Evolutionary conservation across 805 yeast genomes (phyloP).

Genomic region (Priceomyces castillae): DNA sequence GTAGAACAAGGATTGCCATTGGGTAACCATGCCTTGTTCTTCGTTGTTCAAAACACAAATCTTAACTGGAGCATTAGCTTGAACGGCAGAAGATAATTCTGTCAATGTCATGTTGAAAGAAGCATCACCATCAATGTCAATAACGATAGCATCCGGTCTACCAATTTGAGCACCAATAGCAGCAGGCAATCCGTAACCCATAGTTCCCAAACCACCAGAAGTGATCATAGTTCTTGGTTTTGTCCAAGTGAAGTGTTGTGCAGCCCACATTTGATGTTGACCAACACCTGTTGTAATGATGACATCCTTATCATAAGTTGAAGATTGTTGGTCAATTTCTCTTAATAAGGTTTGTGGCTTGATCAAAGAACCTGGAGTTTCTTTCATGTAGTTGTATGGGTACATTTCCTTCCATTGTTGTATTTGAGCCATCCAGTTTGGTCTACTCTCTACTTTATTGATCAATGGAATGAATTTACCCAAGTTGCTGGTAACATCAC

Average conservation of each 20-base stretch:
- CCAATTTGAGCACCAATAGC: slow-evolving; percentile 99
- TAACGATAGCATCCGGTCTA: slow-evolving; percentile 89
- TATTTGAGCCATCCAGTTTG: slow-evolving; percentile 75
- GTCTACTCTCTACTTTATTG: slow-evolving; percentile 60
- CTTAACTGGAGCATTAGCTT: slow-evolving; percentile 89
- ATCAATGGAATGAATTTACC: slow-evolving; percentile 70
- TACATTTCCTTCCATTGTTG: slow-evolving; percentile 80
- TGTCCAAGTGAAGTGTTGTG: slow-evolving; percentile 94
- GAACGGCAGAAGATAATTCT: slow-evolving; percentile 92
- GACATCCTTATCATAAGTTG: slow-evolving; percentile 64
- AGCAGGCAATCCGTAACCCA: slow-evolving; percentile 97
- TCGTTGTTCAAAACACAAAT: slow-evolving; percentile 88
- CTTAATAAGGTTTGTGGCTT: slow-evolving; percentile 91
- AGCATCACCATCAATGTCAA: slow-evolving; percentile 98
- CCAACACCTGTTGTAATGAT: slow-evolving; percentile 98
- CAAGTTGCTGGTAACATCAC: slow-evolving; percentile 85
- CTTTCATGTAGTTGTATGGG: slow-evolving; percentile 80
- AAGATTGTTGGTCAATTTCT: slow-evolving; percentile 72
- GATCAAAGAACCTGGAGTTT: slow-evolving; percentile 74
- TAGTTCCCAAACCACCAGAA: slow-evolving; percentile 98
- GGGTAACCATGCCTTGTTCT: slow-evolving; percentile 99
- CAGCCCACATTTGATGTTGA: slow-evolving; percentile 99
- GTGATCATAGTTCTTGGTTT: slow-evolving; percentile 91
- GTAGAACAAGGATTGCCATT: slow-evolving; percentile 97
- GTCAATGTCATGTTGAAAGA: slow-evolving; percentile 97